These are phyloP conservation scores for Monilinia fructigena DNA, from an alignment of 2,329 filamentous ascomycete species.

Conservation along the genomic window DNA sequence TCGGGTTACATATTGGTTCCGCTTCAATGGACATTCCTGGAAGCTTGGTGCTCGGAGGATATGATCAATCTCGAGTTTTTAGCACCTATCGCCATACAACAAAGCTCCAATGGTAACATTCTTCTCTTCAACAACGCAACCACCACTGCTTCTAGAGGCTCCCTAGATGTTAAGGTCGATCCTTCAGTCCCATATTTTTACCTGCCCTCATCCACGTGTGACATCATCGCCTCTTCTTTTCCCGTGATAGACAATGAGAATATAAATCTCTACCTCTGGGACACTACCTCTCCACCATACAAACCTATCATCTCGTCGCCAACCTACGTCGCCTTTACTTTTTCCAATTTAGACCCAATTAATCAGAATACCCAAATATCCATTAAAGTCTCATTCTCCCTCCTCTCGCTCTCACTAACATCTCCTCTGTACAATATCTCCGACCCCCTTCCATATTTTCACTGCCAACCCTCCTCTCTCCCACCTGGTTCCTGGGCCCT, in stretches of 20 bases:
- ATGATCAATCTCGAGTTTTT: constrained; percentile 30
- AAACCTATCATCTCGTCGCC: constrained; percentile 40
- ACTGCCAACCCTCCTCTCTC: constrained; percentile 28
- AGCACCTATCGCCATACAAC: constrained; percentile 24
- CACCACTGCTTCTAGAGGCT: constrained; percentile 23
- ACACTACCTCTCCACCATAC: constrained; percentile 36
- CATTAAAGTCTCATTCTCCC: constrained; percentile 10
- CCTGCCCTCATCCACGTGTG: constrained; percentile 40
- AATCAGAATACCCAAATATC: not conserved
- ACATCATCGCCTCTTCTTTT: constrained; percentile 39
- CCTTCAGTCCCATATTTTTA: constrained; percentile 39
- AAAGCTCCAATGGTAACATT: constrained; percentile 20
- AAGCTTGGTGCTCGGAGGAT: constrained; percentile 32
- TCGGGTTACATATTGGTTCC: constrained; percentile 33
- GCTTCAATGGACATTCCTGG: constrained; percentile 24
- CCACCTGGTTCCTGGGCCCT: constrained; percentile 3
- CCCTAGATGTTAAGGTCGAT: constrained; percentile 26
- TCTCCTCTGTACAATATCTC: not conserved
- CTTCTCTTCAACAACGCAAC: constrained; percentile 22
- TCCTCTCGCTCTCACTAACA: constrained; percentile 9
- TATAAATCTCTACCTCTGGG: constrained; percentile 41
- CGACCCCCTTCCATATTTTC: constrained; percentile 25
- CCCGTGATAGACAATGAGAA: constrained; percentile 38
- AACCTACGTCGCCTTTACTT: constrained; percentile 42
- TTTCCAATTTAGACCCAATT: constrained; percentile 25